phyloP scores from a whole-genome alignment of 2,329 filamentous ascomycete genomes.

The Chaetomiaceae sp. region DNA sequence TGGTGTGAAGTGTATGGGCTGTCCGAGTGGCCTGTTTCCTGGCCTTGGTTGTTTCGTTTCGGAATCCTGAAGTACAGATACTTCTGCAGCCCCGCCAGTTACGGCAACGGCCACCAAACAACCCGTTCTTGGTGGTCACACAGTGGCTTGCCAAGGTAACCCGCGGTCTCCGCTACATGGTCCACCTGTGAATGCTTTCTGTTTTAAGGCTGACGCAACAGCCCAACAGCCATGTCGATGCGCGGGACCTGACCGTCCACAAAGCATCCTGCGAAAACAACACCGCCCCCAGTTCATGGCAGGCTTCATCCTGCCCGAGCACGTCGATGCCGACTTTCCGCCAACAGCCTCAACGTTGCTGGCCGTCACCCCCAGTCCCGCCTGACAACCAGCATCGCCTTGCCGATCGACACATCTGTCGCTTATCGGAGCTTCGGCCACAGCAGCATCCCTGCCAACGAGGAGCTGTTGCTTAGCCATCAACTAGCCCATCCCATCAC shows the following conservation, averaged over 20 bases:
- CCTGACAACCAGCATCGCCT: background rate
- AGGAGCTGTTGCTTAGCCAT: background rate
- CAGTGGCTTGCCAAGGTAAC: slow-evolving; percentile 11
- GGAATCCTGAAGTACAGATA: background rate
- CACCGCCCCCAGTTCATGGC: slow-evolving; percentile 7
- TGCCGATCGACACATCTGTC: background rate
- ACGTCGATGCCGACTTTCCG: background rate
- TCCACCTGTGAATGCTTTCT: too few species aligned
- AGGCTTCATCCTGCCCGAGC: background rate
- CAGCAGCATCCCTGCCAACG: background rate
- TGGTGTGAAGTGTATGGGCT: too few species aligned
- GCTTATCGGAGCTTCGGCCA: slow-evolving; percentile 1
- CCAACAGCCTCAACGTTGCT: slow-evolving; percentile 1
- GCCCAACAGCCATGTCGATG: too few species aligned
- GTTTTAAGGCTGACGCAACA: too few species aligned
- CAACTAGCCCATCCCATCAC: background rate
- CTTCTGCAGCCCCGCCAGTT: background rate
- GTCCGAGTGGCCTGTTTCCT: too few species aligned
- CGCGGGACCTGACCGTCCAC: background rate
- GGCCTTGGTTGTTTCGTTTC: too few species aligned
- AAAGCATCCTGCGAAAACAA: background rate
- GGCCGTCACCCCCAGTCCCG: background rate
- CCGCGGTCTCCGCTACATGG: too few species aligned
- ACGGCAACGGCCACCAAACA: slow-evolving; percentile 16
- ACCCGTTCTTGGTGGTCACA: background rate